Conservation (phyloP, 139 green algal species). For the Tetraselmis chui region DNA sequence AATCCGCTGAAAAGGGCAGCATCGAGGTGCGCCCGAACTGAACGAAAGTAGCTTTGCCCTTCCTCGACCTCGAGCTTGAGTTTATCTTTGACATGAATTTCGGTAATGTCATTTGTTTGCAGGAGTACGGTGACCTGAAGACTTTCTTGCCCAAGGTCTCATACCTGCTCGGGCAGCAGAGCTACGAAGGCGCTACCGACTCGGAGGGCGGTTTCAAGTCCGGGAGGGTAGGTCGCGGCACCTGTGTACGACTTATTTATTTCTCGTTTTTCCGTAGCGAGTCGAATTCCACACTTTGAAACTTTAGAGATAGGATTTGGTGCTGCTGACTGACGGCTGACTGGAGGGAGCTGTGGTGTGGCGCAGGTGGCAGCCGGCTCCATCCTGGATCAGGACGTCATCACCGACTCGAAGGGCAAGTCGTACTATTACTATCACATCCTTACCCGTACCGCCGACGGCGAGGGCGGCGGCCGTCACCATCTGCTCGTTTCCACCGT, state of each 20-base stretch:
- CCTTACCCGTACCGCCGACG: constrained; percentile 60
- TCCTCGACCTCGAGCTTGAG: no score
- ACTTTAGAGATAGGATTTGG: no score
- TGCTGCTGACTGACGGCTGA: no score
- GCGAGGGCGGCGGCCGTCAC: constrained; percentile 94
- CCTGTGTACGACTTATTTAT: no score
- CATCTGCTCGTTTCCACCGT: constrained; percentile 88
- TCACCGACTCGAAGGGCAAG: constrained; percentile 90
- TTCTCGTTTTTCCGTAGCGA: no score
- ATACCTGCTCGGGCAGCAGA: constrained; percentile 81
- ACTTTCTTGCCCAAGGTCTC: constrained; percentile 76
- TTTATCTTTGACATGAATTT: no score
- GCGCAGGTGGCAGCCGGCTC: constrained; percentile 72
- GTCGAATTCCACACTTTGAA: no score
- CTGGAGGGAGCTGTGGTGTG: no score
- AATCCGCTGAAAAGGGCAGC: constrained; percentile 60
- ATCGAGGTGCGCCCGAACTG: constrained; percentile 50
- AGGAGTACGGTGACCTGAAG: constrained; percentile 69
- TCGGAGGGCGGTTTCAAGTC: constrained; percentile 90
- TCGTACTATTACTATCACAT: constrained; percentile 83
- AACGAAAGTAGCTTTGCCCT: no score
- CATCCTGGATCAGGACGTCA: constrained; percentile 68
- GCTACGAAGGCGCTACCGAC: constrained; percentile 63
- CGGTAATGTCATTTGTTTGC: no score
- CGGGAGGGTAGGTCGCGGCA: neutral